Percentiles rank a stretch among this genome's conserved stretches.
These are phyloP conservation scores for Climacium dendroides DNA, from an alignment of 225 moss, liverwort and hornwort species.

Conservation along the genomic window DNA sequence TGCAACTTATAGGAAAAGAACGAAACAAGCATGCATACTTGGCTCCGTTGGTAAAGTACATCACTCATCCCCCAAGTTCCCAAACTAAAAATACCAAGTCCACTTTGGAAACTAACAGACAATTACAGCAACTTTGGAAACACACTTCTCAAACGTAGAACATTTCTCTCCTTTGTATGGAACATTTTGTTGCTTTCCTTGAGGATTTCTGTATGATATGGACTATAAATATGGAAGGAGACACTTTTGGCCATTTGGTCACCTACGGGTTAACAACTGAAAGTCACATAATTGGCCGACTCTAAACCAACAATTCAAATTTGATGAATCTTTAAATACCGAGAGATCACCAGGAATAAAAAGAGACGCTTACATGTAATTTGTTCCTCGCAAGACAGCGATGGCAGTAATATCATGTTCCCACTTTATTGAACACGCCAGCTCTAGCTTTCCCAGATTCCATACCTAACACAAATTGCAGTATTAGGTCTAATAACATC, in stretches of 20 bases:
- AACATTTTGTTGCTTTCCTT: neutral
- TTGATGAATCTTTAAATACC: neutral
- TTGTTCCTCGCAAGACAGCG: slow-evolving; percentile 68
- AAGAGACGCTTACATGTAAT: slow-evolving; percentile 56
- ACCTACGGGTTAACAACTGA: neutral
- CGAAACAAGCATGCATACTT: neutral
- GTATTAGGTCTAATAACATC: neutral
- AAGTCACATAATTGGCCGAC: neutral
- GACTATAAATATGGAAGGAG: neutral
- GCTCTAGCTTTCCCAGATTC: slow-evolving; percentile 56
- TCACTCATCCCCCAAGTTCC: neutral
- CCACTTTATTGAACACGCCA: slow-evolving; percentile 62
- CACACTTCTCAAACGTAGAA: neutral
- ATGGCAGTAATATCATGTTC: slow-evolving; percentile 63
- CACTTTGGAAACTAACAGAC: neutral
- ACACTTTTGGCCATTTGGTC: neutral
- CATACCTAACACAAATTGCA: slow-evolving; percentile 50
- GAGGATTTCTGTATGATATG: neutral
- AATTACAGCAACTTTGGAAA: neutral
- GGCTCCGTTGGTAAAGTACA: neutral
- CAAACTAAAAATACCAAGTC: neutral
- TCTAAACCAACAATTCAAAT: neutral
- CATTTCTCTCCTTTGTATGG: neutral
- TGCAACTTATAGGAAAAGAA: neutral
- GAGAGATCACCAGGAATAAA: neutral